Percentiles rank a stretch among this genome's conserved stretches.
phyloP scores from a whole-genome alignment of 148 eudicot genomes.

The Spergularia bocconei region DNA sequence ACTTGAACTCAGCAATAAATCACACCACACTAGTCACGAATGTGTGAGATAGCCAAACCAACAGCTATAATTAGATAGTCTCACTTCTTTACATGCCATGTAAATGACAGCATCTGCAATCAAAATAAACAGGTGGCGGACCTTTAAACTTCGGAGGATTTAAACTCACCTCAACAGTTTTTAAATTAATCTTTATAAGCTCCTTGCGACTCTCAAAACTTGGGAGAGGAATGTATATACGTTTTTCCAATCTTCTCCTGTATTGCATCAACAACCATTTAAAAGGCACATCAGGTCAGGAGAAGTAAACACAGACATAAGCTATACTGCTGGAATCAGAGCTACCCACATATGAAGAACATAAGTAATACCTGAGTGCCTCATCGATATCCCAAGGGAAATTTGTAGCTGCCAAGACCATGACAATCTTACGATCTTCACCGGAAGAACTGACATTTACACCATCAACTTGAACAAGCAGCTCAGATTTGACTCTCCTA shows the following conservation, averaged over 20 bases:
- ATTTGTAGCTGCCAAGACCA: constrained; percentile 99
- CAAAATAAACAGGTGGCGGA: neutral
- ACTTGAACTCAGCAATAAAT: no score
- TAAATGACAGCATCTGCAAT: neutral
- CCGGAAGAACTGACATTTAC: constrained; percentile 69
- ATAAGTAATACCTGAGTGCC: constrained; percentile 67
- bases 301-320: constrained; percentile 9
- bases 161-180: constrained; percentile 71
- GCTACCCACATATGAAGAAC: neutral
- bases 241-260: constrained; percentile 97
- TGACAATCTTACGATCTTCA: constrained; percentile 98
- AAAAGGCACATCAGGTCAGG: neutral
- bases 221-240: constrained; percentile 96
- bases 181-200: constrained; percentile 91
- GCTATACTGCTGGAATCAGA: neutral
- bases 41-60: no score
- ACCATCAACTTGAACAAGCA: constrained; percentile 98
- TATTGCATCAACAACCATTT: constrained; percentile 26
- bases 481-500: constrained; percentile 95
- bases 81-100: neutral
- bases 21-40: no score
- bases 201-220: constrained; percentile 90
- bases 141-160: neutral
- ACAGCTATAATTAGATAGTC: neutral
- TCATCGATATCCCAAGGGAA: constrained; percentile 99